These are phyloP conservation scores for Russula ochroleuca DNA, from an alignment of 768 basidiomycete species.

Conservation along the genomic window DNA sequence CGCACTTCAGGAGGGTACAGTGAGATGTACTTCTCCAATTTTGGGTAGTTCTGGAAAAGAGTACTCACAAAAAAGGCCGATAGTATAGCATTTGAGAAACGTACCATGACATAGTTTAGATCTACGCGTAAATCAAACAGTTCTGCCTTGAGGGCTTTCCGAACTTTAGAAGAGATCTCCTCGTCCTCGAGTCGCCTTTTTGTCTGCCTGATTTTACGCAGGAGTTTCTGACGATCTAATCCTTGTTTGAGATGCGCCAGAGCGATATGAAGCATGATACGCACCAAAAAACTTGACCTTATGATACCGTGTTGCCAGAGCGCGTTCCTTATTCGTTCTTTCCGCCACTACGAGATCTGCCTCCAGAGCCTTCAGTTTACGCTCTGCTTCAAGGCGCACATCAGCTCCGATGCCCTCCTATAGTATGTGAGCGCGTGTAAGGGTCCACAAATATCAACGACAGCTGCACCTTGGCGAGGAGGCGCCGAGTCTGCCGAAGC, in stretches of 20 bases:
- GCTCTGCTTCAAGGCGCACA: slow-evolving; percentile 74
- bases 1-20: slow-evolving; percentile 74
- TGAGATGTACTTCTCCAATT: slow-evolving; percentile 82
- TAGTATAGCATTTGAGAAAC: slow-evolving; percentile 24
- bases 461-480: slow-evolving; percentile 67
- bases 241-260: neutral
- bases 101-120: slow-evolving; percentile 83
- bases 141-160: slow-evolving; percentile 41
- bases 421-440: neutral
- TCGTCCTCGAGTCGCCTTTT: slow-evolving; percentile 49
- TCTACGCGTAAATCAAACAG: slow-evolving; percentile 73
- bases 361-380: slow-evolving; percentile 70
- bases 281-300: slow-evolving; percentile 92
- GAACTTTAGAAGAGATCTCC: slow-evolving; percentile 38
- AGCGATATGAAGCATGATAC: slow-evolving; percentile 22
- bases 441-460: neutral
- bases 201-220: slow-evolving; percentile 68
- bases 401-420: slow-evolving; percentile 83
- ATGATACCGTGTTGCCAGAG: slow-evolving; percentile 76
- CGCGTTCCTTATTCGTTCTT: slow-evolving; percentile 59
- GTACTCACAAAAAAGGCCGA: neutral
- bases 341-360: slow-evolving; percentile 65
- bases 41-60: slow-evolving; percentile 69
- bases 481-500: slow-evolving; percentile 74
- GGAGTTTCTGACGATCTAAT: slow-evolving; percentile 81